Conservation (phyloP, 768 basidiomycete genomes). For the Termitomyces sp. region DNA sequence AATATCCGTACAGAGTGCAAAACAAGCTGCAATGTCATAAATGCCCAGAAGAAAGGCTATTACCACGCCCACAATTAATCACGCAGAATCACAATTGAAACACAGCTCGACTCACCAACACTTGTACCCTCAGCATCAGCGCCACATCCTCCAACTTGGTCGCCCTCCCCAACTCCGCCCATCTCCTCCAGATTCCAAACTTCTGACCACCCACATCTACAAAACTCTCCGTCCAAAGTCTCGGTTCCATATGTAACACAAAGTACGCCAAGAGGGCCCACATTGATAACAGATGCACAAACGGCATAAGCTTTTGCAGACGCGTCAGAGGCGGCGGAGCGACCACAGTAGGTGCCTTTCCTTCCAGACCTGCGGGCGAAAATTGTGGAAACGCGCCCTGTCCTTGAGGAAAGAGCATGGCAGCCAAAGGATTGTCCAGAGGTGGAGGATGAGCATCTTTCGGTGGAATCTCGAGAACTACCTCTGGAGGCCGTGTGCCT, state of each 20-base stretch:
- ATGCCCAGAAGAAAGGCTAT: conserved; percentile 82
- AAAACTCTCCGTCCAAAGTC: conserved; percentile 32
- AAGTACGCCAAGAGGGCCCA: conserved; percentile 67
- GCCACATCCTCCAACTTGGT: conserved; percentile 25
- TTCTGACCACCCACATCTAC: conserved; percentile 5
- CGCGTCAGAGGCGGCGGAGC: conserved; percentile 28
- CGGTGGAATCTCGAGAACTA: conserved; percentile 10
- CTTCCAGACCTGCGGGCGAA: conserved; percentile 11
- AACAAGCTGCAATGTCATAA: conserved; percentile 64
- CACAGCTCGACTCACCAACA: conserved; percentile 41
- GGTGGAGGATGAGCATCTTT: conserved; percentile 17
- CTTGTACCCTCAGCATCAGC: conserved; percentile 38
- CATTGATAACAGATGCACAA: conserved; percentile 59
- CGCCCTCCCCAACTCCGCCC: conserved; percentile 49
- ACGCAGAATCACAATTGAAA: not conserved
- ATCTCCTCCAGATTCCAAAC: conserved; percentile 46
- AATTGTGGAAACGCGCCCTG: conserved; percentile 17
- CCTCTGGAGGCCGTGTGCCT: conserved; percentile 13
- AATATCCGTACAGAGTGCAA: conserved; percentile 72
- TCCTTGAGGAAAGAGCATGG: conserved; percentile 31
- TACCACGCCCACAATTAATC: not conserved
- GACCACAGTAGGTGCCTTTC: conserved; percentile 19
- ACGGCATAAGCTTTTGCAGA: conserved; percentile 56
- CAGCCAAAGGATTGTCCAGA: conserved; percentile 43
- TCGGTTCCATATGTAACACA: conserved; percentile 60